These are phyloP conservation scores for Metschnikowia cerradonensis DNA, from an alignment of 805 yeast species.

Conservation along the genomic window DNA sequence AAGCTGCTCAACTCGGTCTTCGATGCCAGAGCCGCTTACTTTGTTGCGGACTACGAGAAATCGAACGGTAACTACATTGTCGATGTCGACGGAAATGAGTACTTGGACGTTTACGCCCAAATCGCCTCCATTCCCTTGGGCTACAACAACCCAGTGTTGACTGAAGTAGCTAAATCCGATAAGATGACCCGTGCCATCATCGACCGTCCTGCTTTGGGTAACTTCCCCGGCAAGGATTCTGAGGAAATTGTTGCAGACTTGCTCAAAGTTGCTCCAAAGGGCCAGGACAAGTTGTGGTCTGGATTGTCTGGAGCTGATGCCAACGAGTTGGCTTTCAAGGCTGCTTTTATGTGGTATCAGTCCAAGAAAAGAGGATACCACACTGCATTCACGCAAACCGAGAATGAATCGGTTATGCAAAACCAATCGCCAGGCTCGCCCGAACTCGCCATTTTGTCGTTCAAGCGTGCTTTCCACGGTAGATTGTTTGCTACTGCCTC, in stretches of 20 bases:
- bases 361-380: slow-evolving; percentile 60
- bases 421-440: slow-evolving; percentile 88
- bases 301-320: slow-evolving; percentile 86
- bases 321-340: slow-evolving; percentile 84
- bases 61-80: slow-evolving; percentile 76
- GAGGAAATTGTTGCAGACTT: slow-evolving; percentile 50
- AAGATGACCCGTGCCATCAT: slow-evolving; percentile 70
- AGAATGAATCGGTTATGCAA: slow-evolving; percentile 69
- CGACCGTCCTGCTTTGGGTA: slow-evolving; percentile 80
- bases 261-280: slow-evolving; percentile 72
- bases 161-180: slow-evolving; percentile 63
- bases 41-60: slow-evolving; percentile 70
- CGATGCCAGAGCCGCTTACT: slow-evolving; percentile 71
- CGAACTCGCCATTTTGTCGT: slow-evolving; percentile 77
- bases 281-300: slow-evolving; percentile 71
- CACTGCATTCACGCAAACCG: slow-evolving; percentile 62
- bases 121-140: slow-evolving; percentile 84
- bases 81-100: slow-evolving; percentile 74
- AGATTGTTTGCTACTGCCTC: slow-evolving; percentile 89
- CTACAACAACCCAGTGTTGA: slow-evolving; percentile 76
- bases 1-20: slow-evolving; percentile 56
- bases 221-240: slow-evolving; percentile 49
- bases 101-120: slow-evolving; percentile 76
- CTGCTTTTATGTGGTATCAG: slow-evolving; percentile 80
- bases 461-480: slow-evolving; percentile 90